Evolutionary conservation across 352 stramenopile species (phyloP), one percentile per base, ranked within the genome.

Genomic region (Aphanomyces invadans): DNA sequence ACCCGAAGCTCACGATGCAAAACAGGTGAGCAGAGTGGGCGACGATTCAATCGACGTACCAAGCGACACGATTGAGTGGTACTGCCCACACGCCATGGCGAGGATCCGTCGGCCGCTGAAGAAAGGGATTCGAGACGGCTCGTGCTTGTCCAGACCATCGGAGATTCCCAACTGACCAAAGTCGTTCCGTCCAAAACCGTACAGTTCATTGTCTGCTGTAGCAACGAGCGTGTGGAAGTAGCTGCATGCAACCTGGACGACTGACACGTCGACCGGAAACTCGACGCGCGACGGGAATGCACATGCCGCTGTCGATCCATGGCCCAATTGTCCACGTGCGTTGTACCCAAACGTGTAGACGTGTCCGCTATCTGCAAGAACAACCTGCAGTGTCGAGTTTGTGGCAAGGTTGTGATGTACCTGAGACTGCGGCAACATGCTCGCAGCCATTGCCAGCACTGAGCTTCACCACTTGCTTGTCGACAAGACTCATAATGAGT

Each of bases 291-390:
- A 79, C 15, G 79, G 75, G 17, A 71, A 46, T 15, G 90, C 75
- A 4, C 81, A 71, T 45, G 83, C 74, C 25, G 76, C 75, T 2
- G 85, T 91, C 5, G 70, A 87, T 21, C 90, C 92, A 11, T 90
- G 82, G 0, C 89, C 90, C 25, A 97, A 73, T 70, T 98, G 92
- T 0, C 92, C 92, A 38, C 87, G 77, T 65, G 89, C 89, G 61
- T 98, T 98, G 70, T 97, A 96, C 4, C 92, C 92, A 62, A 95
- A 95, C 10, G 84, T 95, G 67, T 90, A 95, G 38, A 98, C 64
- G 26, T 72, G 72, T 1, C 92, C 92, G 38, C 85, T 75, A 1
- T 81, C 85, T 93, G 53, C 54, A 11, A 0, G 4, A 54, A 45
- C 28, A 4, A 12, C 5, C 25, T 1, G 11, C 10, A 9, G 32